Percentiles rank a stretch among this genome's conserved stretches.
Conservation (phyloP, 139 green algal species). For the Micractinium conductrix region DNA sequence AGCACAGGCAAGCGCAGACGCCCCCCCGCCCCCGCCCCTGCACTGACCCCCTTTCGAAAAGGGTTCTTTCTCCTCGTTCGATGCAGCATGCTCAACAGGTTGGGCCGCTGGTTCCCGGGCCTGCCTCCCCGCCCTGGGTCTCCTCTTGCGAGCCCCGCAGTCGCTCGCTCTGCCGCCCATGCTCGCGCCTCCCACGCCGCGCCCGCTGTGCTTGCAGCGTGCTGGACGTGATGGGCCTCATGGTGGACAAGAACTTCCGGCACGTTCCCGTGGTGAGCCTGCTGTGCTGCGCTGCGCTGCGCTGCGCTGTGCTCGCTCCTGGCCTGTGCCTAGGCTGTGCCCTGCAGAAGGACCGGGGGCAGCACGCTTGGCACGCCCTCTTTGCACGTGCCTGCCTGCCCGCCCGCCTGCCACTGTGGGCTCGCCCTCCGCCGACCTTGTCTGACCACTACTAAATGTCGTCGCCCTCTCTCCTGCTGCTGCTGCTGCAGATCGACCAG, state of each 20-base stretch:
- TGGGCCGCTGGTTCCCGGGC: too few species aligned
- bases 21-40: too few species aligned
- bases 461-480: too few species aligned
- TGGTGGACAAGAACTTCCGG: constrained; percentile 67
- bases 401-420: too few species aligned
- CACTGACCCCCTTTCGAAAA: too few species aligned
- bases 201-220: constrained; percentile 30
- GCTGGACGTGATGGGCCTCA: constrained; percentile 66
- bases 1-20: constrained; percentile 36
- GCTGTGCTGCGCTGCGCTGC: background rate
- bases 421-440: background rate
- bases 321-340: too few species aligned
- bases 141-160: background rate
- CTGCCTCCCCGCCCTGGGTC: too few species aligned
- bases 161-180: background rate
- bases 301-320: background rate
- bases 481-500: constrained; percentile 44
- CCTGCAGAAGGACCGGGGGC: background rate
- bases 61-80: too few species aligned
- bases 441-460: too few species aligned
- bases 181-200: background rate
- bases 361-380: too few species aligned
- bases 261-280: constrained; percentile 65
- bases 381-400: too few species aligned
- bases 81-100: too few species aligned